phyloP scores from a whole-genome alignment of 352 stramenopile genomes.

The Globisporangium carolinianum region DNA sequence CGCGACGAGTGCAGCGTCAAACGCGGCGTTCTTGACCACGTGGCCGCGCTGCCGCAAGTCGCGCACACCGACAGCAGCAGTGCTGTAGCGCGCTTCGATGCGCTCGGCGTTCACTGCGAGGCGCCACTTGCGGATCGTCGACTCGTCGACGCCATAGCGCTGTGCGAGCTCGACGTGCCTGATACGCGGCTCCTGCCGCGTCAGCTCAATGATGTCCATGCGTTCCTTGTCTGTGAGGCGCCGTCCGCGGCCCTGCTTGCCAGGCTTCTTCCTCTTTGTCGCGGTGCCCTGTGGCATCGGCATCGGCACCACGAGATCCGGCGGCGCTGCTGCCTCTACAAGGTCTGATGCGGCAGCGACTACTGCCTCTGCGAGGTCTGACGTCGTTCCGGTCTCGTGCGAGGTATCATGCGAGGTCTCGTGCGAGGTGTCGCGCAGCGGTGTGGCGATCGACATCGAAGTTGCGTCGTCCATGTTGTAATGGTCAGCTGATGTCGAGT shows the following conservation, averaged over 20 bases:
- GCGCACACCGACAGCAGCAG: conserved; percentile 22
- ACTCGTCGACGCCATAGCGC: conserved; percentile 46
- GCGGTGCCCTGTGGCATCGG: no score
- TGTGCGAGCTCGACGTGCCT: conserved; percentile 41
- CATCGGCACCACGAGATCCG: neutral
- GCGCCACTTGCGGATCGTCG: conserved; percentile 57
- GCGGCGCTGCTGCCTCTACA: neutral
- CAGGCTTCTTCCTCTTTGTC: conserved; percentile 3
- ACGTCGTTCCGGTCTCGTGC: no score
- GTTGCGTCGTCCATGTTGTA: no score
- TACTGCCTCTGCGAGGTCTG: no score
- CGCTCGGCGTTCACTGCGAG: conserved; percentile 25
- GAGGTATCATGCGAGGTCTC: no score
- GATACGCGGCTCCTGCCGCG: conserved; percentile 33
- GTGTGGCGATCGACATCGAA: no score
- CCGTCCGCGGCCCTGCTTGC: conserved; percentile 33
- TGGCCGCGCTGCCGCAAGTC: conserved; percentile 31
- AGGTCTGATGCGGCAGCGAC: no score
- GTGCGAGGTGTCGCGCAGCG: no score
- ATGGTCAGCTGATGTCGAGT: no score
- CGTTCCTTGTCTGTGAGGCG: conserved; percentile 56
- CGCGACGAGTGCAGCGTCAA: conserved; percentile 32
- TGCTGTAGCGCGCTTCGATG: conserved; percentile 32
- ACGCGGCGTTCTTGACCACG: conserved; percentile 27
- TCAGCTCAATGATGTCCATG: conserved; percentile 54